A percentile compares a stretch with the other conserved stretches of the same genome.
phyloP scores from a whole-genome alignment of 345 rosid species.

The Aquilaria yunnanensis region DNA sequence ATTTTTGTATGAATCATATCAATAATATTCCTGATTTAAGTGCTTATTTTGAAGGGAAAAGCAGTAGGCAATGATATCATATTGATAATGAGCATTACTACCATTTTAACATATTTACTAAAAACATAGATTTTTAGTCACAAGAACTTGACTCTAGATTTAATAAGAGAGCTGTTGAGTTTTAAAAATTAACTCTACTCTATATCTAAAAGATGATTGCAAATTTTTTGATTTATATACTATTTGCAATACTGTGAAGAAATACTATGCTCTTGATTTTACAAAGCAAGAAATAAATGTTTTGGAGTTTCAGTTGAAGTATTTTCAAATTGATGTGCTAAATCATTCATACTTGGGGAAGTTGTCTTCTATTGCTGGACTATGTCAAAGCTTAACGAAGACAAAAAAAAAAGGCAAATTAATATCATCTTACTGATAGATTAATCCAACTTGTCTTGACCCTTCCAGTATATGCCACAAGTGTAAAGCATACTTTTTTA shows the following conservation, averaged over 20 bases:
- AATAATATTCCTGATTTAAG: not conserved
- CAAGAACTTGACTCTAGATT: not conserved
- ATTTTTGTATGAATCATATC: no score
- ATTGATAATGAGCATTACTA: no score
- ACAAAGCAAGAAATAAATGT: not conserved
- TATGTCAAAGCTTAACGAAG: not conserved
- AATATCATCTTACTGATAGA: not conserved
- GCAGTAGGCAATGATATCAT: no score
- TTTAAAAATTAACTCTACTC: not conserved
- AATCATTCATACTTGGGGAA: not conserved
- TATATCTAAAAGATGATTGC: not conserved
- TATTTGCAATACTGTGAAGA: not conserved
- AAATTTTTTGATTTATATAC: not conserved
- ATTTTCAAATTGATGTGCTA: not conserved
- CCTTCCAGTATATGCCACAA: not conserved
- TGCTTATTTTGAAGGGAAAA: not conserved
- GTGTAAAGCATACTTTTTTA: no score
- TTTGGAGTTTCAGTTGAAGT: not conserved
- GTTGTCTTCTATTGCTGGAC: not conserved
- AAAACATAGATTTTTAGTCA: not conserved
- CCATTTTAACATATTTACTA: not conserved
- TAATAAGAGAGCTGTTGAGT: not conserved
- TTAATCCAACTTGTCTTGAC: not conserved
- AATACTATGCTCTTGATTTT: not conserved
- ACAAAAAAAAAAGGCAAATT: not conserved